A percentile compares a stretch with the other conserved stretches of the same genome.
Evolutionary conservation across 2,329 filamentous ascomycete genomes (phyloP).

Genomic region (Cercospora brassicicola): DNA sequence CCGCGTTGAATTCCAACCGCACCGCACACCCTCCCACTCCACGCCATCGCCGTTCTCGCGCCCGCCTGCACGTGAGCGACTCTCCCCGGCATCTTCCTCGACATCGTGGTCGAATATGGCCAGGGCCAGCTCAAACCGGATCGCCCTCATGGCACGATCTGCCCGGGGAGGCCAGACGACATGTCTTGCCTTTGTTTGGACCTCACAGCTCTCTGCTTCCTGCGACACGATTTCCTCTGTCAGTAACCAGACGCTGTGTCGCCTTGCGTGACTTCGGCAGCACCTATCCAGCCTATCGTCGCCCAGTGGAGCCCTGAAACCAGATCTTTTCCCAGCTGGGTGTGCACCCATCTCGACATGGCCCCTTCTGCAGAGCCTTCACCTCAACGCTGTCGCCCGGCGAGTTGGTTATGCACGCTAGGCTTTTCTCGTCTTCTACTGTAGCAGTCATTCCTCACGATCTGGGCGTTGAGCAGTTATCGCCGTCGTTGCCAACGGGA

Average conservation of each 20-base stretch:
- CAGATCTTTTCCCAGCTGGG: neutral
- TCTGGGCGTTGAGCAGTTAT: neutral
- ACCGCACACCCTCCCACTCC: neutral
- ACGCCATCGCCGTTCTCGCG: neutral
- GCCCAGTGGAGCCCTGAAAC: slow-evolving; percentile 3
- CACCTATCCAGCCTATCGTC: slow-evolving; percentile 4
- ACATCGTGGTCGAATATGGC: neutral
- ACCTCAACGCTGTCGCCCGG: neutral
- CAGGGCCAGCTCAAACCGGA: neutral
- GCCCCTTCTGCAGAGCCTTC: neutral
- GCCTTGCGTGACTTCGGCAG: slow-evolving; percentile 5
- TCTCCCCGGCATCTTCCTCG: neutral
- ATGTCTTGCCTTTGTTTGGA: slow-evolving; percentile 8
- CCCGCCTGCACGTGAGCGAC: neutral
- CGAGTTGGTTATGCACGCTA: neutral
- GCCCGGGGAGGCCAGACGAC: neutral
- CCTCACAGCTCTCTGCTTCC: neutral
- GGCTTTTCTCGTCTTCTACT: neutral
- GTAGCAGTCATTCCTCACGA: neutral
- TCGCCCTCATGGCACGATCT: neutral
- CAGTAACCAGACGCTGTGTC: neutral
- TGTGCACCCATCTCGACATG: neutral
- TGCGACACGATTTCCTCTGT: neutral
- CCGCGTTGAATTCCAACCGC: slow-evolving; percentile 3
- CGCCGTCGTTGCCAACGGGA: neutral